These are phyloP conservation scores for Scleroderma citrinum DNA, from an alignment of 768 basidiomycete species.

Conservation along the genomic window DNA sequence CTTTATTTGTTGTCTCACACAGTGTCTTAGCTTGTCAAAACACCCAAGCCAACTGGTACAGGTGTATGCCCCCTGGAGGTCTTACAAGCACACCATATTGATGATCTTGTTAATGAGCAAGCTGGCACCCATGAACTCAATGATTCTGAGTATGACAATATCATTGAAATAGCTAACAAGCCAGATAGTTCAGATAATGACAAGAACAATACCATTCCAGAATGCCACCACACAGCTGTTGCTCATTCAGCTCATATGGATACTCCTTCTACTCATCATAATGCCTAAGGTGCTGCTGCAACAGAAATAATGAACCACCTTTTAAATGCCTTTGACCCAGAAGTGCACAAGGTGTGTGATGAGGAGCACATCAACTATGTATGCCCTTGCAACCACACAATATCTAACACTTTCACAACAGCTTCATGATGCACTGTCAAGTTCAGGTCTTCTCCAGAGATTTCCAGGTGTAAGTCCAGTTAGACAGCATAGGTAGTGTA, in stretches of 20 bases:
- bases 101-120: conserved; percentile 20
- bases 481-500: too few relatives aligned
- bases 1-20: background rate
- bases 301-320: conserved; percentile 17
- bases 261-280: conserved; percentile 3
- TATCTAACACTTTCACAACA: conserved; percentile 19
- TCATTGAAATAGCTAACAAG: background rate
- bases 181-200: background rate
- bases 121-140: conserved; percentile 16
- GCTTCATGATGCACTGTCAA: conserved; percentile 21
- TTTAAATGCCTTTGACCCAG: conserved; percentile 21
- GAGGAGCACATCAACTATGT: conserved; percentile 14
- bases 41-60: conserved; percentile 22
- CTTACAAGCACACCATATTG: conserved; percentile 19
- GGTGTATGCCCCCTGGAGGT: conserved; percentile 18
- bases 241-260: background rate
- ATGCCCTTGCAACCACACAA: conserved; percentile 21
- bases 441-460: too few relatives aligned
- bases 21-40: conserved; percentile 12
- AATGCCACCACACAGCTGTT: background rate
- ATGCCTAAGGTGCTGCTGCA: conserved; percentile 7
- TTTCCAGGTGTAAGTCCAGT: too few relatives aligned
- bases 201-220: background rate
- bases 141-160: conserved; percentile 15
- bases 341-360: conserved; percentile 15